phyloP scores from a whole-genome alignment of 139 green algal genomes.

The Tetraselmis chui region DNA sequence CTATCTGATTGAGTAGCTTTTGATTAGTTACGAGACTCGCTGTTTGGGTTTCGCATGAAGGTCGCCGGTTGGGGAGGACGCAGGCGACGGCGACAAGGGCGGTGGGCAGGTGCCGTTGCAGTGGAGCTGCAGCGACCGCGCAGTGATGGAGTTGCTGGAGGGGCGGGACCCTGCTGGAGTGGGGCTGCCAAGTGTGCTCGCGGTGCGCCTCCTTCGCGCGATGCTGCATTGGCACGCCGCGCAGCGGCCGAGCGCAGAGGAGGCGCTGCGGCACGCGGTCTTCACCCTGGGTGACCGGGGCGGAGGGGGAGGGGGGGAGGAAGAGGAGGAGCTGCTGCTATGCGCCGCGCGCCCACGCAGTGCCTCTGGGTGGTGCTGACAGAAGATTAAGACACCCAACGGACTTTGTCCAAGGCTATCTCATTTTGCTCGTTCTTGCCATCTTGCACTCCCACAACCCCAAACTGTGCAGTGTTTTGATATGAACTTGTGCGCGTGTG shows the following conservation, averaged over 20 bases:
- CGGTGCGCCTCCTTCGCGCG: slow-evolving; percentile 25
- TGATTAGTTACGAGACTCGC: no score
- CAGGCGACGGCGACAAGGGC: background rate
- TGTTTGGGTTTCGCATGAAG: no score
- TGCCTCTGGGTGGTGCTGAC: background rate
- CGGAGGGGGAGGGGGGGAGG: no score
- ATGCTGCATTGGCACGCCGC: slow-evolving; percentile 49
- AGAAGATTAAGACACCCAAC: no score
- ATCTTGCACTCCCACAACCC: no score
- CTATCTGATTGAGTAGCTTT: background rate
- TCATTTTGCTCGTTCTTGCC: no score
- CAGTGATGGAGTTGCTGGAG: slow-evolving; percentile 27
- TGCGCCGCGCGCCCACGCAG: background rate
- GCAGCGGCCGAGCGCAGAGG: slow-evolving; percentile 11
- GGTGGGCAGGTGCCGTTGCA: slow-evolving; percentile 14
- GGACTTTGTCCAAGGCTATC: no score
- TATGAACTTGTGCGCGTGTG: no score
- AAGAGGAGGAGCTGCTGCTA: background rate
- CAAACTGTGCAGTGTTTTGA: no score
- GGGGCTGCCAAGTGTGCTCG: slow-evolving; percentile 33
- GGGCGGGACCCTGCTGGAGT: slow-evolving; percentile 19
- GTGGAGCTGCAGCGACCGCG: slow-evolving; percentile 43
- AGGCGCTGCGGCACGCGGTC: slow-evolving; percentile 38
- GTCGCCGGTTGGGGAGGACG: slow-evolving; percentile 9
- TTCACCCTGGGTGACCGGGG: slow-evolving; percentile 10